Evolutionary conservation across 495 filamentous ascomycete genomes (phyloP).

Genomic region (Podospora pseudoanserina): DNA sequence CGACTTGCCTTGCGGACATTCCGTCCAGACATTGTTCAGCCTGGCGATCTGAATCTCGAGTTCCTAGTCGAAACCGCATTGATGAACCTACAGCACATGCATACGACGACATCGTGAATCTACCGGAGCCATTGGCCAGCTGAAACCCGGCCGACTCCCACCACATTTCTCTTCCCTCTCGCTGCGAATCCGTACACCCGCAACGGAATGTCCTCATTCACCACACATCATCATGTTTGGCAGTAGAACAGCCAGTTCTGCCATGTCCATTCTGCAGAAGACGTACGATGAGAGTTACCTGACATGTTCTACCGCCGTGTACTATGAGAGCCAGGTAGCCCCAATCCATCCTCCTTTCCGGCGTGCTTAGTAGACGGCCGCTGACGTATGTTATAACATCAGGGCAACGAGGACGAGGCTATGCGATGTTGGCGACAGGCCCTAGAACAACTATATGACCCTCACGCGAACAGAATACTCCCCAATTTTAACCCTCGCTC

Average conservation of each 20-base stretch:
- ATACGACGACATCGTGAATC: neutral
- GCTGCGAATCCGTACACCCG: neutral
- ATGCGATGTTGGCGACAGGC: conserved; percentile 88
- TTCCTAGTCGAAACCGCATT: neutral
- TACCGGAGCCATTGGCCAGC: neutral
- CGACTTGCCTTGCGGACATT: neutral
- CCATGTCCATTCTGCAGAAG: conserved; percentile 81
- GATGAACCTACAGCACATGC: neutral
- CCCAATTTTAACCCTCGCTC: conserved; percentile 66
- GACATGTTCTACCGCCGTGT: conserved; percentile 89
- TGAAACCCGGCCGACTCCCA: neutral
- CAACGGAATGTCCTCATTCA: conserved; percentile 14
- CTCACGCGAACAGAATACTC: conserved; percentile 71
- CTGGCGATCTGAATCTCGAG: neutral
- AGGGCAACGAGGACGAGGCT: conserved; percentile 93
- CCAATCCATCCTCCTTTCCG: neutral
- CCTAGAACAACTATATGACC: conserved; percentile 85
- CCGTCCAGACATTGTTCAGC: neutral
- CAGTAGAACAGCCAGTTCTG: conserved; percentile 53
- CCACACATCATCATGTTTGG: conserved; percentile 61
- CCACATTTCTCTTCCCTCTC: neutral
- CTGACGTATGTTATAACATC: conserved; percentile 10
- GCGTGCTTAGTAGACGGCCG: neutral
- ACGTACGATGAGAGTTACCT: conserved; percentile 96
- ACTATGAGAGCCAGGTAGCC: conserved; percentile 83